Conservation (phyloP, 75 land plant genomes). For the Adiantum capillusveneris region DNA sequence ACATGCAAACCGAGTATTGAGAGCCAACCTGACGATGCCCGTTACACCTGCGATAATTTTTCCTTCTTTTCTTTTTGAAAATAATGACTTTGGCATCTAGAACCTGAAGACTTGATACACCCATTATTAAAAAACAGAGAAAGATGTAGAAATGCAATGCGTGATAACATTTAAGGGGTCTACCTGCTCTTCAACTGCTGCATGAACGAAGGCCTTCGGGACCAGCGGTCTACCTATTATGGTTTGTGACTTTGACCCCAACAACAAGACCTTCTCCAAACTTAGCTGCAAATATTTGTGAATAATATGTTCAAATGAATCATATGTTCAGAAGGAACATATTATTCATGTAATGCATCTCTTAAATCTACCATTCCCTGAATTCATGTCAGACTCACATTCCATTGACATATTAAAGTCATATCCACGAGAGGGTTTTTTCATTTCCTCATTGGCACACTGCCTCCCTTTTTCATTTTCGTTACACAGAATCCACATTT, state of each 20-base stretch:
- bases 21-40: constrained; percentile 82
- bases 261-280: constrained; percentile 74
- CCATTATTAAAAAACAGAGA: too few species aligned
- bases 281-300: constrained; percentile 80
- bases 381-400: too few species aligned
- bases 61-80: constrained; percentile 96
- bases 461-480: too few species aligned
- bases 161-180: too few species aligned
- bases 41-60: constrained; percentile 80
- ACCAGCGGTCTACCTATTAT: constrained; percentile 79
- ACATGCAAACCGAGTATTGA: not conserved
- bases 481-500: too few species aligned
- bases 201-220: constrained; percentile 71
- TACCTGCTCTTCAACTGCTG: constrained; percentile 98
- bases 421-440: too few species aligned
- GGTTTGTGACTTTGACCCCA: constrained; percentile 76
- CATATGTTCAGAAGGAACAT: too few species aligned
- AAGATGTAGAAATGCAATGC: not conserved
- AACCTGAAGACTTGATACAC: constrained; percentile 40
- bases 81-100: constrained; percentile 92
- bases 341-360: too few species aligned
- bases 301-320: too few species aligned
- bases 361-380: too few species aligned
- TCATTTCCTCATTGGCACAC: too few species aligned
- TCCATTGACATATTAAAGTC: too few species aligned